phyloP scores from a whole-genome alignment of 495 filamentous ascomycete species.

The Rusavskia elegans region DNA sequence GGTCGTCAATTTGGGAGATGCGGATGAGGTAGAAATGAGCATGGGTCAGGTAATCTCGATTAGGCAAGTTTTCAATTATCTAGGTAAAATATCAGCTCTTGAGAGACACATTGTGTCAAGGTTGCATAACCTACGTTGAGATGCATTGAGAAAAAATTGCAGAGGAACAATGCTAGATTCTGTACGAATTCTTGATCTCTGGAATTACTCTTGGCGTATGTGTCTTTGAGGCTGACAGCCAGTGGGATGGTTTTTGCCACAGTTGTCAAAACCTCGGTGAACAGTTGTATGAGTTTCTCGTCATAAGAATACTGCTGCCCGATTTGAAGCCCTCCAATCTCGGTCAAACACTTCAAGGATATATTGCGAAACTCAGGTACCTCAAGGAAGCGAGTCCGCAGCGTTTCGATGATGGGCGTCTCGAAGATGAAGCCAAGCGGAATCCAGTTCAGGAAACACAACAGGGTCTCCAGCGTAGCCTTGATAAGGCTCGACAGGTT shows the following conservation, averaged over 20 bases:
- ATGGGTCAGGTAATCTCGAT: slow-evolving; percentile 83
- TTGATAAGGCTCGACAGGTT: slow-evolving; percentile 80
- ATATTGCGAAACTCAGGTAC: slow-evolving; percentile 89
- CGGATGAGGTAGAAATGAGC: slow-evolving; percentile 96
- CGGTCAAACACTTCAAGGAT: slow-evolving; percentile 89
- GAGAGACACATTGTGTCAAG: background rate
- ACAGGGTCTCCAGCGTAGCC: slow-evolving; percentile 82
- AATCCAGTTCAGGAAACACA: slow-evolving; percentile 98
- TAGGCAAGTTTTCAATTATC: slow-evolving; percentile 91
- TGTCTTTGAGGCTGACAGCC: slow-evolving; percentile 71
- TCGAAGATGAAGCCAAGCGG: slow-evolving; percentile 97
- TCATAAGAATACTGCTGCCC: slow-evolving; percentile 70
- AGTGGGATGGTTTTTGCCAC: slow-evolving; percentile 85
- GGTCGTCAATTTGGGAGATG: slow-evolving; percentile 94
- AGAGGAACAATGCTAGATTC: slow-evolving; percentile 88
- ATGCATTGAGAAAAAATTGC: slow-evolving; percentile 88
- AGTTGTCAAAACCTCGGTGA: slow-evolving; percentile 79
- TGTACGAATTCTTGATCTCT: slow-evolving; percentile 96
- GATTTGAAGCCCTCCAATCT: slow-evolving; percentile 81
- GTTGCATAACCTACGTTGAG: slow-evolving; percentile 47
- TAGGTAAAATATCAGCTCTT: slow-evolving; percentile 23
- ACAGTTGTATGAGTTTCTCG: slow-evolving; percentile 91
- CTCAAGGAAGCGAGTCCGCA: slow-evolving; percentile 78
- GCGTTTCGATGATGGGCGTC: slow-evolving; percentile 86
- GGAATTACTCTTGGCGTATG: slow-evolving; percentile 78